Evolutionary conservation across 2,329 filamentous ascomycete genomes (phyloP).

Genomic region (Aspergillus jensenii): DNA sequence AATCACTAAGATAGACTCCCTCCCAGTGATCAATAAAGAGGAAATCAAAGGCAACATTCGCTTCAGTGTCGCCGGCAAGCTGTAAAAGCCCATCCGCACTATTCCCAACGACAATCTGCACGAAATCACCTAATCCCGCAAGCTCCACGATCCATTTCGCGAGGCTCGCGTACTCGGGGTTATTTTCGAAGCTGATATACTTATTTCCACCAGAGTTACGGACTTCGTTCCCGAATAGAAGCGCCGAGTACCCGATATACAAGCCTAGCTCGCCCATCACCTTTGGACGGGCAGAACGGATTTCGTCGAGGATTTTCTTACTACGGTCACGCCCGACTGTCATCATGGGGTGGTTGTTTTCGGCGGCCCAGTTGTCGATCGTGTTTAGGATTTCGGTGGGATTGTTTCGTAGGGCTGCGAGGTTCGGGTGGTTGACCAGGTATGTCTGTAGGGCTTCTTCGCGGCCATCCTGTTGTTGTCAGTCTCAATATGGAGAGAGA

Average conservation of each 20-base stretch:
- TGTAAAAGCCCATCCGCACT: conserved; percentile 50
- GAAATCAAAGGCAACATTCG: conserved; percentile 56
- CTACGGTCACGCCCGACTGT: not conserved
- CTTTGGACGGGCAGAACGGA: conserved; percentile 42
- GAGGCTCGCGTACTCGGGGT: conserved; percentile 69
- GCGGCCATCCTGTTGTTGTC: not conserved
- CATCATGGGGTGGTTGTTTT: not conserved
- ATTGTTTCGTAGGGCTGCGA: not conserved
- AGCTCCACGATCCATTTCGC: conserved; percentile 66
- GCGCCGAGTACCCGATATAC: conserved; percentile 77
- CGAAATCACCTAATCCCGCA: conserved; percentile 62
- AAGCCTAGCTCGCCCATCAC: conserved; percentile 74
- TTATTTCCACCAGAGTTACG: conserved; percentile 57
- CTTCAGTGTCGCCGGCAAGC: conserved; percentile 45
- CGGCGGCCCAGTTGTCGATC: not conserved
- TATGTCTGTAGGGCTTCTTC: not conserved
- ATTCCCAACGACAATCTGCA: conserved; percentile 67
- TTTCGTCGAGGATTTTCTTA: not conserved
- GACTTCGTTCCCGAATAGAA: conserved; percentile 63
- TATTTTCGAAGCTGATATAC: conserved; percentile 70
- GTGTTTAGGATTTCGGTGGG: not conserved
- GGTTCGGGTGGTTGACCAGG: not conserved
- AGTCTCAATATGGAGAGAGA: no score
- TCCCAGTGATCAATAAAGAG: conserved; percentile 79
- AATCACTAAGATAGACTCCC: conserved; percentile 67